Percentiles rank a stretch among this genome's conserved stretches.
Conservation (phyloP, 345 rosid species). For the Balakata baccata region DNA sequence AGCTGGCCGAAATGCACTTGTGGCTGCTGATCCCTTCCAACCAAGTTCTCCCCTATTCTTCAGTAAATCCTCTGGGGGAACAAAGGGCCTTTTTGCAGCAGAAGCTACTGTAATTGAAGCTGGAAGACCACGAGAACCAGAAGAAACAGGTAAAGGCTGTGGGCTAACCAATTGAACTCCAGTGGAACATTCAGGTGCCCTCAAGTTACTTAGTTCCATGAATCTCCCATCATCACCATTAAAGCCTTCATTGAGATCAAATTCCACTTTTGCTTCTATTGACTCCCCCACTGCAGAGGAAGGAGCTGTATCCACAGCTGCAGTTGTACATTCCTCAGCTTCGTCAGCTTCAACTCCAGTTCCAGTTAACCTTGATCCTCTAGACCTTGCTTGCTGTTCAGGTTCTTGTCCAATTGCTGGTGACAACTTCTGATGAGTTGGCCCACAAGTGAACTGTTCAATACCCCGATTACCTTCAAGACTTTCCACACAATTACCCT, state of each 20-base stretch:
- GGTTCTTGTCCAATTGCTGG: conserved; percentile 21
- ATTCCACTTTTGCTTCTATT: conserved; percentile 57
- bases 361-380: conserved; percentile 30
- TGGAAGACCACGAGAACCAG: conserved; percentile 45
- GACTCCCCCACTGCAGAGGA: conserved; percentile 29
- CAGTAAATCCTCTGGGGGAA: conserved; percentile 69
- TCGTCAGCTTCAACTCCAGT: conserved; percentile 39
- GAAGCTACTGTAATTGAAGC: conserved; percentile 77
- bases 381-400: conserved; percentile 30
- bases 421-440: conserved; percentile 17
- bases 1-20: conserved; percentile 97
- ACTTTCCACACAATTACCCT: conserved; percentile 33
- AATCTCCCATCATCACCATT: conserved; percentile 50
- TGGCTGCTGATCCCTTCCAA: conserved; percentile 98
- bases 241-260: conserved; percentile 86
- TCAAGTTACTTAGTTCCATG: conserved; percentile 39
- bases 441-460: conserved; percentile 19
- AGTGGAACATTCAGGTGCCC: conserved; percentile 36
- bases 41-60: conserved; percentile 68
- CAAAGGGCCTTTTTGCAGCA: conserved; percentile 84
- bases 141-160: conserved; percentile 43
- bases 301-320: conserved; percentile 27
- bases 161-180: conserved; percentile 38
- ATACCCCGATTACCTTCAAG: conserved; percentile 21
- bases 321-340: conserved; percentile 42